phyloP scores from a whole-genome alignment of 768 basidiomycete species.

The Astraeus odoratus region DNA sequence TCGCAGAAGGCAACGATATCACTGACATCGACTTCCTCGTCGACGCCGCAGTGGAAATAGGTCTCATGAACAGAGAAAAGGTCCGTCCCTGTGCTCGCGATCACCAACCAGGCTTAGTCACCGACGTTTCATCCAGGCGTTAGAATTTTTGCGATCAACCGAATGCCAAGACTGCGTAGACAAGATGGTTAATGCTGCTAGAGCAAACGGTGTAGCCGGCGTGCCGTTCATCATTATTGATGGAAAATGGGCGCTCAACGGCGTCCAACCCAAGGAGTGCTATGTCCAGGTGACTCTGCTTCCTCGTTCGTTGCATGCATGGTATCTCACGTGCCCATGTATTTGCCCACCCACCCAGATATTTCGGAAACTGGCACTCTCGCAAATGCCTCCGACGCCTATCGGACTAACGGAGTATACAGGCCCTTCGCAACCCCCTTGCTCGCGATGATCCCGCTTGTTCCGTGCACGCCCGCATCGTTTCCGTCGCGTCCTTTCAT shows the following conservation, averaged over 20 bases:
- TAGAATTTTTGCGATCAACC: conserved; percentile 35
- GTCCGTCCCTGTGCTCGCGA: conserved; percentile 14
- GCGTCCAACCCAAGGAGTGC: conserved; percentile 36
- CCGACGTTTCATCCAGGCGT: conserved; percentile 22
- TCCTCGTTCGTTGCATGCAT: neutral
- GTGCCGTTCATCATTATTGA: conserved; percentile 48
- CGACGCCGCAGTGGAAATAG: conserved; percentile 30
- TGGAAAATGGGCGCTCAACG: conserved; percentile 37
- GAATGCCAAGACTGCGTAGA: conserved; percentile 35
- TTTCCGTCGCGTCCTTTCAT: neutral
- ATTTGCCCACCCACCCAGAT: conserved; percentile 11
- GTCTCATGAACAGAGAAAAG: conserved; percentile 34
- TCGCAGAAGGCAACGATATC: conserved; percentile 35
- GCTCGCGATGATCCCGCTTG: conserved; percentile 15
- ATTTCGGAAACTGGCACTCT: conserved; percentile 26
- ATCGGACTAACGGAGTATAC: conserved; percentile 10
- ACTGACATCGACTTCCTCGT: conserved; percentile 31
- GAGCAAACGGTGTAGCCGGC: conserved; percentile 39
- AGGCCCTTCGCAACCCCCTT: conserved; percentile 12
- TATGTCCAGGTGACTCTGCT: conserved; percentile 30
- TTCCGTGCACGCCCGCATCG: neutral
- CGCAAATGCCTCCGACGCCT: conserved; percentile 3
- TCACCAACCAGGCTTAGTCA: no score
- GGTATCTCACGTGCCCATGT: no score
- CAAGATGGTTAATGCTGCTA: conserved; percentile 33